phyloP scores from a whole-genome alignment of 176 grass and related monocot genomes.

The Zoysia pacifica region DNA sequence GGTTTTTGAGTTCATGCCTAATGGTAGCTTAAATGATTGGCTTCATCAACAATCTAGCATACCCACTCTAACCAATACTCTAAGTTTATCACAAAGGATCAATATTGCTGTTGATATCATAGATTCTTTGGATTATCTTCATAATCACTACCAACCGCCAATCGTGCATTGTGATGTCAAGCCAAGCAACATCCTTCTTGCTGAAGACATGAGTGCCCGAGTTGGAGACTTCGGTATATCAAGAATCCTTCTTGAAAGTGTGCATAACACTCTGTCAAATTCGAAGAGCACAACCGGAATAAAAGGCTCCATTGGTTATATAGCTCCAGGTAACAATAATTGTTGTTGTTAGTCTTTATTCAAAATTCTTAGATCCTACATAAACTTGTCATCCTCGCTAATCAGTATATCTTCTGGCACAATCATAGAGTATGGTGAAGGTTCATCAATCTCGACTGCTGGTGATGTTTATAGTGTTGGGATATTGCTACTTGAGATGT shows the following conservation, averaged over 20 bases:
- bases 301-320: neutral
- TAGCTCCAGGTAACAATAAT: neutral
- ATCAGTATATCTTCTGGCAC: neutral
- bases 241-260: constrained; percentile 11
- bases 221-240: constrained; percentile 58
- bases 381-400: neutral
- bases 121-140: constrained; percentile 4
- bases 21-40: constrained; percentile 33
- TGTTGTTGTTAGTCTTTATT: neutral
- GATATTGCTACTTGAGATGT: constrained; percentile 44
- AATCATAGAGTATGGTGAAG: constrained; percentile 33
- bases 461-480: constrained; percentile 44
- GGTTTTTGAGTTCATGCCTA: constrained; percentile 39
- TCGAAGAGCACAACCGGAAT: neutral
- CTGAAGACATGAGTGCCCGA: constrained; percentile 42
- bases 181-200: constrained; percentile 64
- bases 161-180: constrained; percentile 60
- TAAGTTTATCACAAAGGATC: constrained; percentile 7
- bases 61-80: neutral
- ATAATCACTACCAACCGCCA: constrained; percentile 15
- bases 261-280: neutral
- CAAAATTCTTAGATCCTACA: neutral
- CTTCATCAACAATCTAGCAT: constrained; percentile 26
- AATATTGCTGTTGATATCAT: neutral
- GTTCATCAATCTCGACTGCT: neutral